These are phyloP conservation scores for Anisogramma anomala DNA, from an alignment of 2,329 filamentous ascomycete species.

Conservation along the genomic window DNA sequence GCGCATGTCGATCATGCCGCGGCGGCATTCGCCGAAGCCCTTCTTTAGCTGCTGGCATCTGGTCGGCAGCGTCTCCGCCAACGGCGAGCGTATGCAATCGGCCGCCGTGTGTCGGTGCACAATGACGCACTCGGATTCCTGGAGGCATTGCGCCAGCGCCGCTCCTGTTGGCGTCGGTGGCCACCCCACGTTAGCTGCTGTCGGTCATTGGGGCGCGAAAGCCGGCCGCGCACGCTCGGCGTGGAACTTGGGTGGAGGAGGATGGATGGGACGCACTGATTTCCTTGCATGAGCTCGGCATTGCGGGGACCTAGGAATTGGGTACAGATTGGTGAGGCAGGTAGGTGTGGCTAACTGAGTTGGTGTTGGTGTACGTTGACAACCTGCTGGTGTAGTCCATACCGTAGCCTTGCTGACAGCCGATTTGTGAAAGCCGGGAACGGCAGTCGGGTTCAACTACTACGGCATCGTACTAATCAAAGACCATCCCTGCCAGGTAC, in stretches of 20 bases:
- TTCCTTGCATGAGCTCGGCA: slow-evolving; percentile 96
- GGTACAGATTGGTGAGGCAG: no score
- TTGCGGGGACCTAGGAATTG: no score
- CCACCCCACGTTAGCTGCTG: slow-evolving; percentile 7
- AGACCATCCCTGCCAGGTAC: no score
- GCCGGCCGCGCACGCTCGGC: no score
- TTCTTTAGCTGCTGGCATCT: slow-evolving; percentile 89
- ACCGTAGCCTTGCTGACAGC: no score
- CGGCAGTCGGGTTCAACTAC: no score
- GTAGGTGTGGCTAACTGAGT: no score
- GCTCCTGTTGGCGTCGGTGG: slow-evolving; percentile 47
- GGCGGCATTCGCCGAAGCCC: slow-evolving; percentile 88
- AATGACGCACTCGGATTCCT: slow-evolving; percentile 94
- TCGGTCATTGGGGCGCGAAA: background rate
- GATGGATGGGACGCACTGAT: slow-evolving; percentile 58
- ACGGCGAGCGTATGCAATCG: slow-evolving; percentile 78
- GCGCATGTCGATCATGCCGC: slow-evolving; percentile 96
- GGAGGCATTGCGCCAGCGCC: slow-evolving; percentile 86
- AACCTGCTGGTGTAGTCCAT: no score
- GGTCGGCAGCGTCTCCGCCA: slow-evolving; percentile 68
- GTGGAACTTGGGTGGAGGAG: no score
- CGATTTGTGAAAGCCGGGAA: no score
- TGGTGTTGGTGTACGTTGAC: no score
- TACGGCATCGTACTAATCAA: no score
- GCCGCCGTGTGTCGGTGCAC: slow-evolving; percentile 73